These are phyloP conservation scores for Chaetomiaceae sp. DNA, from an alignment of 2,329 filamentous ascomycete species.

Conservation along the genomic window DNA sequence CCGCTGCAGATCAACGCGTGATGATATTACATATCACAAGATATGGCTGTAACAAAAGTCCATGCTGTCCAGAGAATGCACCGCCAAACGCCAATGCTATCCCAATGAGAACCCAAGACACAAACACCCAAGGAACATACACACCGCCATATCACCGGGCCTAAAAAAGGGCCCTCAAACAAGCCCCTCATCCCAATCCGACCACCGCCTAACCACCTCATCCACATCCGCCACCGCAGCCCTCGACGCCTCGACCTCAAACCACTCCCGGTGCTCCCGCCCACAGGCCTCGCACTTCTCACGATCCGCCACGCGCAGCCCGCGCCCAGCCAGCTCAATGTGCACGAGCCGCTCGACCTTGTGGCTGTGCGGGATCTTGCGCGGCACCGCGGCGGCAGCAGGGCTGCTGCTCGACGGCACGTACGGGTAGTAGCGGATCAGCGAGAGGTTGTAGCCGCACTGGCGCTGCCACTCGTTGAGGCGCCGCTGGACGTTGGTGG, in stretches of 20 bases:
- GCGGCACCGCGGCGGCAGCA: constrained; percentile 36
- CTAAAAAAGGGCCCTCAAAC: no score
- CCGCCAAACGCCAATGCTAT: not conserved
- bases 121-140: not conserved
- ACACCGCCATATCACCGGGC: not conserved
- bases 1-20: not conserved
- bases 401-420: constrained; percentile 39
- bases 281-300: constrained; percentile 71
- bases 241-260: constrained; percentile 74
- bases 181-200: constrained; percentile 66
- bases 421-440: constrained; percentile 91
- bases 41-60: not conserved
- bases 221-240: constrained; percentile 63
- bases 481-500: constrained; percentile 80
- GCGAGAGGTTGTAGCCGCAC: constrained; percentile 81
- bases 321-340: constrained; percentile 69
- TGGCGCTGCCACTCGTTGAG: constrained; percentile 92
- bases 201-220: constrained; percentile 71
- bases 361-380: constrained; percentile 79
- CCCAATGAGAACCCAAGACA: not conserved
- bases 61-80: not conserved
- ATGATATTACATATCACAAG: not conserved
- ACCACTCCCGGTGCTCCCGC: constrained; percentile 89
- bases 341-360: constrained; percentile 88
- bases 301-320: constrained; percentile 47